Evolutionary conservation across 306 rosid species (phyloP).

Genomic region (Heteromeles arbutifolia): DNA sequence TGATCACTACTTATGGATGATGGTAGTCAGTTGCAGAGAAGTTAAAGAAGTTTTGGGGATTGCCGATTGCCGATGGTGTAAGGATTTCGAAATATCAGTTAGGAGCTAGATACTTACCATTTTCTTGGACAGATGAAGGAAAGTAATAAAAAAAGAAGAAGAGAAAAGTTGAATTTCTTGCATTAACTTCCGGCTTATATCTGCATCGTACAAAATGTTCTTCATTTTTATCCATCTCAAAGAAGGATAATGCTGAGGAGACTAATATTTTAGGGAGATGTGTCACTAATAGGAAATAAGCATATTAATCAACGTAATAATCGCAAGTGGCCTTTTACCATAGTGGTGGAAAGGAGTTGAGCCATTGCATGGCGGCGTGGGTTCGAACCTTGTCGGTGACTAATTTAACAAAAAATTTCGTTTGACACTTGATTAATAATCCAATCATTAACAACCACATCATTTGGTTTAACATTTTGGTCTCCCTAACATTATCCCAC

Average conservation of each 20-base stretch:
- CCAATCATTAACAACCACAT: too few relatives aligned
- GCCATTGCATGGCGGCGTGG: too few relatives aligned
- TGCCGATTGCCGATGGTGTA: not conserved
- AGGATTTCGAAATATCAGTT: not conserved
- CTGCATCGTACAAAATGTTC: not conserved
- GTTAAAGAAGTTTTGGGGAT: not conserved
- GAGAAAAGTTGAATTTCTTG: not conserved
- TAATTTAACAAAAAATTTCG: too few relatives aligned
- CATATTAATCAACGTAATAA: too few relatives aligned
- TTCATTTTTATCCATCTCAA: not conserved
- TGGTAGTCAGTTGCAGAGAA: not conserved
- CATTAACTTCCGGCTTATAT: not conserved
- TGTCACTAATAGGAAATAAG: too few relatives aligned
- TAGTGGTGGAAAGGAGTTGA: too few relatives aligned
- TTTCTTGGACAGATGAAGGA: not conserved
- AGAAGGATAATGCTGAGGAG: not conserved
- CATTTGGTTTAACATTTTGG: too few relatives aligned
- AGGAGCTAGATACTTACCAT: not conserved
- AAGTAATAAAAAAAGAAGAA: not conserved
- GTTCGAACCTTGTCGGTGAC: accelerated
- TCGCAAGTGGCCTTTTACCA: too few relatives aligned
- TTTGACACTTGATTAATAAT: too few relatives aligned
- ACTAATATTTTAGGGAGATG: too few relatives aligned
- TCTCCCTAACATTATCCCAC: too few relatives aligned
- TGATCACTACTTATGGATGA: not conserved